These are phyloP conservation scores for Cokeromyces recurvatus DNA, from an alignment of 371 early-diverging fungal genomes.

Conservation along the genomic window DNA sequence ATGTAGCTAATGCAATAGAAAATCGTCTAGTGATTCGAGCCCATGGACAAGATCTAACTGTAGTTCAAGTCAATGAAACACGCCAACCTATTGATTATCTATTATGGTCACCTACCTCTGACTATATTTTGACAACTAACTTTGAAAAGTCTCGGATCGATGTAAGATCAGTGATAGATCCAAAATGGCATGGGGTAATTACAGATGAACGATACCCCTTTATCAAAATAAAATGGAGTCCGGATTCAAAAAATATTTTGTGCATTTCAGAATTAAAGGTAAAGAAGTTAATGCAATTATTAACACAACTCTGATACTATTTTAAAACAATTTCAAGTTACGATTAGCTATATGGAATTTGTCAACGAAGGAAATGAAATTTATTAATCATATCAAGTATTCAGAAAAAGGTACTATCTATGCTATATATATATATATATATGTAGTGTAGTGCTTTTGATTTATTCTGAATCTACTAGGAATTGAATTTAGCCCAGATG, in stretches of 20 bases:
- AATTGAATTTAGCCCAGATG: constrained; percentile 59
- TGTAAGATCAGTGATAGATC: constrained; percentile 59
- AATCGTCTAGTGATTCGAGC: constrained; percentile 68
- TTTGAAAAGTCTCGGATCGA: constrained; percentile 49
- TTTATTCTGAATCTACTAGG: too few species aligned
- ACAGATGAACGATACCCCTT: constrained; percentile 61
- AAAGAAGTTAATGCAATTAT: background rate
- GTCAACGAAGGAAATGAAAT: constrained; percentile 3
- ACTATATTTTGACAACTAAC: constrained; percentile 53
- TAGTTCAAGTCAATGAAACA: constrained; percentile 59
- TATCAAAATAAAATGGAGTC: constrained; percentile 54
- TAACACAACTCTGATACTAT: too few species aligned
- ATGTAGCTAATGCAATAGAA: constrained; percentile 67
- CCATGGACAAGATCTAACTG: constrained; percentile 35
- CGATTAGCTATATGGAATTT: constrained; percentile 19
- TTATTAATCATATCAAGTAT: constrained; percentile 16
- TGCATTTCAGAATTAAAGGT: constrained; percentile 65
- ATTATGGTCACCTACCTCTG: constrained; percentile 68
- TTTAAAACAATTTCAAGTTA: constrained; percentile 13
- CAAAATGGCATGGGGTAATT: constrained; percentile 60
- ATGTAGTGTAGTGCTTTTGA: too few species aligned
- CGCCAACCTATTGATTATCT: constrained; percentile 49
- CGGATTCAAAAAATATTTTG: constrained; percentile 59
- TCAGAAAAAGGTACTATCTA: constrained; percentile 6
- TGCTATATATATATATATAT: too few species aligned